These are phyloP conservation scores for Gossypium davidsonii DNA, from an alignment of 441 rosid species.

Conservation along the genomic window DNA sequence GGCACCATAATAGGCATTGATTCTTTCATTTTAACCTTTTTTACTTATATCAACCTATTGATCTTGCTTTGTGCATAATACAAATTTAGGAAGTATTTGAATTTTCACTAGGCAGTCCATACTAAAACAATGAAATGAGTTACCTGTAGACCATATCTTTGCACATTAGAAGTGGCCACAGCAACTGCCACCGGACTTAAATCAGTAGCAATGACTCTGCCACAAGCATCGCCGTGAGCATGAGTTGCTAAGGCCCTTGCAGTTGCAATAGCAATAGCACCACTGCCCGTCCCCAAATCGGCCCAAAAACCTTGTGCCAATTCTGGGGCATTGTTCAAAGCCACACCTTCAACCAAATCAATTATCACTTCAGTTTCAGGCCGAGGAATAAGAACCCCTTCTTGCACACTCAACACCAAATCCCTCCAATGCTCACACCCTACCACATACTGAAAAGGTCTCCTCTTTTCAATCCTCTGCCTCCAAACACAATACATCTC, in stretches of 20 bases:
- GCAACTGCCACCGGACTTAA: constrained; percentile 56
- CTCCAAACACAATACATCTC: constrained; percentile 67
- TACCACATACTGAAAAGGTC: constrained; percentile 79
- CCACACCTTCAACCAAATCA: constrained; percentile 51
- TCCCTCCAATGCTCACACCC: constrained; percentile 97
- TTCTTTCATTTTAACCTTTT: background rate
- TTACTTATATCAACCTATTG: background rate
- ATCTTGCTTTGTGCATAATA: background rate
- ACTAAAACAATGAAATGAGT: background rate
- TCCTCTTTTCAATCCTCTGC: constrained; percentile 73
- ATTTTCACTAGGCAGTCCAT: background rate
- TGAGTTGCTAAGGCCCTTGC: constrained; percentile 1
- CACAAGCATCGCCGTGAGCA: constrained; percentile 13
- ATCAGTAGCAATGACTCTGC: constrained; percentile 72
- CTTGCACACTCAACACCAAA: constrained; percentile 71
- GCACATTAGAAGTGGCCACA: constrained; percentile 56
- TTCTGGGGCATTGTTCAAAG: constrained; percentile 39
- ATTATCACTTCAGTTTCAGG: constrained; percentile 79
- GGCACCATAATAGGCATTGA: background rate
- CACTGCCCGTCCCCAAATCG: constrained; percentile 25
- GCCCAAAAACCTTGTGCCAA: constrained; percentile 39
- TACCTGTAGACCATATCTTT: constrained; percentile 67
- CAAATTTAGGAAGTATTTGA: background rate
- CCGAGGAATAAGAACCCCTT: constrained; percentile 88
- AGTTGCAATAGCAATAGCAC: constrained; percentile 14